Evolutionary conservation across 2,329 filamentous ascomycete species (phyloP).

Genomic region (Stemphylium vesicarium): DNA sequence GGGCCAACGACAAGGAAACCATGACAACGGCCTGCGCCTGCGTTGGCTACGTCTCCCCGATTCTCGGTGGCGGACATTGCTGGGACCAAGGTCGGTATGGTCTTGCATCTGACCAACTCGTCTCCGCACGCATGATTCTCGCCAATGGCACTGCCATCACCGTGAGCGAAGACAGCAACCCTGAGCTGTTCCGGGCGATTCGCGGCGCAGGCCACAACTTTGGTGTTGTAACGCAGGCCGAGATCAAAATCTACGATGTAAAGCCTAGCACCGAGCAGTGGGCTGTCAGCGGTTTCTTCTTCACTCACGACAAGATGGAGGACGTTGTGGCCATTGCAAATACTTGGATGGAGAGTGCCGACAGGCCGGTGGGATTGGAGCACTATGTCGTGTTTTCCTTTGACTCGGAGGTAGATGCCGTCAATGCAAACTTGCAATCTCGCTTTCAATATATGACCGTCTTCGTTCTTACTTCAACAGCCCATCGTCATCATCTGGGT

Average conservation of each 20-base stretch:
- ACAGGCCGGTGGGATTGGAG: constrained; percentile 17
- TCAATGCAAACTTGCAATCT: constrained; percentile 17
- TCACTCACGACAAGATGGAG: constrained; percentile 27
- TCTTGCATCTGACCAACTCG: constrained; percentile 31
- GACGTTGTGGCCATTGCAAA: constrained; percentile 19
- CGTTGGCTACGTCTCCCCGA: constrained; percentile 61
- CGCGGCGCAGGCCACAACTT: constrained; percentile 46
- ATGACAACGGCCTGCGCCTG: constrained; percentile 31
- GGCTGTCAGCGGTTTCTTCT: constrained; percentile 20
- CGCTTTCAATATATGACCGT: background rate
- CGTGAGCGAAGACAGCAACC: constrained; percentile 38
- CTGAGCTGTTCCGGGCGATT: constrained; percentile 50
- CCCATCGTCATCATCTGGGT: constrained; percentile 23
- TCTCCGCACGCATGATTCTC: constrained; percentile 48
- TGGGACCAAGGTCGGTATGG: constrained; percentile 58
- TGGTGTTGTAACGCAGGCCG: constrained; percentile 38
- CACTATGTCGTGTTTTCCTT: constrained; percentile 22
- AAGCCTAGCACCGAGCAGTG: constrained; percentile 14
- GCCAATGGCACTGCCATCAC: constrained; percentile 40
- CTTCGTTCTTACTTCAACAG: constrained; percentile 3
- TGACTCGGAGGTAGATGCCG: constrained; percentile 18
- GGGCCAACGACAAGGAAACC: constrained; percentile 34
- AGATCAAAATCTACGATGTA: constrained; percentile 26
- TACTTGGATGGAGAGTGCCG: constrained; percentile 15
- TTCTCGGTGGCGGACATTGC: constrained; percentile 65